Evolutionary conservation across 1,284 basidiomycete genomes (phyloP).

Genomic region (Ganoderma lucidum): DNA sequence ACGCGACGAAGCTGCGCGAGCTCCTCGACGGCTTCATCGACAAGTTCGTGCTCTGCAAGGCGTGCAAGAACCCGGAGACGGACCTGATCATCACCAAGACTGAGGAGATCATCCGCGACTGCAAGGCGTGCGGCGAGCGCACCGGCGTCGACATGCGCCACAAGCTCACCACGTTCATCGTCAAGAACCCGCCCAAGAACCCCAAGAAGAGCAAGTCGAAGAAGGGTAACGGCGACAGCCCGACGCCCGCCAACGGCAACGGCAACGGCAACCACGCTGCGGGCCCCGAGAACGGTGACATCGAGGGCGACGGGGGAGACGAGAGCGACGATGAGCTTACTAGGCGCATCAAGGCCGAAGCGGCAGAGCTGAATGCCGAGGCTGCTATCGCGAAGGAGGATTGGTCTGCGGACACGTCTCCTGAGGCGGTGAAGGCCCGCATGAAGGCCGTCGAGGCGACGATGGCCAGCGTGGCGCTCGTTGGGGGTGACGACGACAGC

Average conservation of each 20-base stretch:
- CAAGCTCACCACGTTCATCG: slow-evolving; percentile 95
- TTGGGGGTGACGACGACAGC: slow-evolving; percentile 82
- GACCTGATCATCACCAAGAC: slow-evolving; percentile 92
- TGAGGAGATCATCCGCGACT: slow-evolving; percentile 94
- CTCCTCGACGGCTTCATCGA: slow-evolving; percentile 97
- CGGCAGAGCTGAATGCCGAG: slow-evolving; percentile 77
- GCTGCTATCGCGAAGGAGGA: slow-evolving; percentile 73
- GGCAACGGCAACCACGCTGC: slow-evolving; percentile 35
- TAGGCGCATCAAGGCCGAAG: slow-evolving; percentile 85
- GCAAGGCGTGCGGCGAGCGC: slow-evolving; percentile 97
- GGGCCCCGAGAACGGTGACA: slow-evolving; percentile 59
- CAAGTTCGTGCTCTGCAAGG: slow-evolving; percentile 97
- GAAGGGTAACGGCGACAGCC: slow-evolving; percentile 50
- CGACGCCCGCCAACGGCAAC: slow-evolving; percentile 39
- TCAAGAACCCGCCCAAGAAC: slow-evolving; percentile 96
- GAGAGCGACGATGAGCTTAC: slow-evolving; percentile 86
- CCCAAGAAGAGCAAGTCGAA: slow-evolving; percentile 80
- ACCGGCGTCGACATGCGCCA: slow-evolving; percentile 96
- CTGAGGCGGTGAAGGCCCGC: slow-evolving; percentile 91
- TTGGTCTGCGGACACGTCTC: slow-evolving; percentile 92
- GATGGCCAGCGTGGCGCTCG: slow-evolving; percentile 63
- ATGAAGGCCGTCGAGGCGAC: slow-evolving; percentile 80
- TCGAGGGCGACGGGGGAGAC: slow-evolving; percentile 50
- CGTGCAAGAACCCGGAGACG: slow-evolving; percentile 99
- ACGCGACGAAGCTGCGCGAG: slow-evolving; percentile 92